A percentile compares a stretch with the other conserved stretches of the same genome.
phyloP scores from a whole-genome alignment of 768 basidiomycete genomes.

The Suillus brevipes region DNA sequence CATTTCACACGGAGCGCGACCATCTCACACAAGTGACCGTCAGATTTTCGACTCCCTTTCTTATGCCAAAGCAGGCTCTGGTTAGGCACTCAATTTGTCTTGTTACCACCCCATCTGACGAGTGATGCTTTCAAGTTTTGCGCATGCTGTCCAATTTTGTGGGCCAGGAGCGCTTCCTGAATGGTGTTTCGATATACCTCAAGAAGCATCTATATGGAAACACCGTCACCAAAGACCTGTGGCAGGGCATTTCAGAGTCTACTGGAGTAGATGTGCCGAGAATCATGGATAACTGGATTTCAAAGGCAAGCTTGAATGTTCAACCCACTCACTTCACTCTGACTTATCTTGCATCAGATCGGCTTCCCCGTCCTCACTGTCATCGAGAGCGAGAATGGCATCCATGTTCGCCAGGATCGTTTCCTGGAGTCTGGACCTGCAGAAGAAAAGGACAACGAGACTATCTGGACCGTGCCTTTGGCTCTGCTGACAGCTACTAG shows the following conservation, averaged over 20 bases:
- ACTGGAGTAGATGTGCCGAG: slow-evolving; percentile 71
- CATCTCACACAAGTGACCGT: background rate
- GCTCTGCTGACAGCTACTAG: slow-evolving; percentile 39
- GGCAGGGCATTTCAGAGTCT: slow-evolving; percentile 79
- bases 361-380: slow-evolving; percentile 93
- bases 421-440: slow-evolving; percentile 86
- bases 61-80: slow-evolving; percentile 82
- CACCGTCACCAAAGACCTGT: slow-evolving; percentile 82
- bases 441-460: slow-evolving; percentile 81
- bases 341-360: slow-evolving; percentile 34
- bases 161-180: slow-evolving; percentile 85
- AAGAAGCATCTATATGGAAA: slow-evolving; percentile 86
- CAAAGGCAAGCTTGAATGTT: slow-evolving; percentile 48
- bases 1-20: background rate
- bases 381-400: slow-evolving; percentile 68
- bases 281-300: slow-evolving; percentile 92
- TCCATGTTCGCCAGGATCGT: slow-evolving; percentile 84
- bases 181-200: slow-evolving; percentile 88
- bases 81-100: slow-evolving; percentile 35
- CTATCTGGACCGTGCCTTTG: slow-evolving; percentile 62
- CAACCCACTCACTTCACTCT: background rate
- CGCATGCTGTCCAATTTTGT: slow-evolving; percentile 91
- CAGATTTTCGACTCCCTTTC: slow-evolving; percentile 89
- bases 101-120: background rate
- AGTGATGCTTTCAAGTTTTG: slow-evolving; percentile 52